Conservation (phyloP, 176 grass and related monocot genomes). For the Alloteropsis semialata region DNA sequence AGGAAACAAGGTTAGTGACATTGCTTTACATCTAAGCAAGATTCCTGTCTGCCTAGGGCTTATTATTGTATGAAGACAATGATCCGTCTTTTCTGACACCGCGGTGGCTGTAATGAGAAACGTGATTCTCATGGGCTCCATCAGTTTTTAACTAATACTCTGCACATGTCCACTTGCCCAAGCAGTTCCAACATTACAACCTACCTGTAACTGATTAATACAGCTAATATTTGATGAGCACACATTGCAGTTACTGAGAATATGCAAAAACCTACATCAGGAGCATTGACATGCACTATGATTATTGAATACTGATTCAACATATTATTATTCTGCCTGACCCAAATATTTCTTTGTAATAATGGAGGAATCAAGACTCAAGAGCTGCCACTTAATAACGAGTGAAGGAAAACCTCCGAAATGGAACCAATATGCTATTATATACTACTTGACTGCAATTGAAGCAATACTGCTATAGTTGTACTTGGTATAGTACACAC, state of each 20-base stretch:
- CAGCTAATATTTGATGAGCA: neutral
- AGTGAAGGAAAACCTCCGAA: neutral
- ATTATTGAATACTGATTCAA: neutral
- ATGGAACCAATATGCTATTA: neutral
- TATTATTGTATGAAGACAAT: slow-evolving; percentile 40
- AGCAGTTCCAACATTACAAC: slow-evolving; percentile 13
- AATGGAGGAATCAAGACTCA: neutral
- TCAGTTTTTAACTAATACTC: neutral
- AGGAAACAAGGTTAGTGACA: slow-evolving; percentile 11
- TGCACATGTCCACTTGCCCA: slow-evolving; percentile 43
- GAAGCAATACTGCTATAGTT: slow-evolving; percentile 33
- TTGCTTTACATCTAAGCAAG: slow-evolving; percentile 42
- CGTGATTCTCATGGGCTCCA: slow-evolving; percentile 22
- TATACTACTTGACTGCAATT: slow-evolving; percentile 9
- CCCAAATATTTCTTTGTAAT: neutral
- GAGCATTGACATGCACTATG: neutral
- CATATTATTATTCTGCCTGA: slow-evolving; percentile 11
- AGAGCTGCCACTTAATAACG: neutral
- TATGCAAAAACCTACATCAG: neutral
- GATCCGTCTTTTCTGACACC: slow-evolving; percentile 33
- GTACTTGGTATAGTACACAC: slow-evolving; percentile 15
- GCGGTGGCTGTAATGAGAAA: slow-evolving; percentile 18
- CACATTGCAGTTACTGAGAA: slow-evolving; percentile 2
- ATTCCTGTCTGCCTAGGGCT: slow-evolving; percentile 31
- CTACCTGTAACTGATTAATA: neutral